Evolutionary conservation across 805 yeast genomes (phyloP).

Genomic region (Wickerhamomyces chaumierensis): DNA sequence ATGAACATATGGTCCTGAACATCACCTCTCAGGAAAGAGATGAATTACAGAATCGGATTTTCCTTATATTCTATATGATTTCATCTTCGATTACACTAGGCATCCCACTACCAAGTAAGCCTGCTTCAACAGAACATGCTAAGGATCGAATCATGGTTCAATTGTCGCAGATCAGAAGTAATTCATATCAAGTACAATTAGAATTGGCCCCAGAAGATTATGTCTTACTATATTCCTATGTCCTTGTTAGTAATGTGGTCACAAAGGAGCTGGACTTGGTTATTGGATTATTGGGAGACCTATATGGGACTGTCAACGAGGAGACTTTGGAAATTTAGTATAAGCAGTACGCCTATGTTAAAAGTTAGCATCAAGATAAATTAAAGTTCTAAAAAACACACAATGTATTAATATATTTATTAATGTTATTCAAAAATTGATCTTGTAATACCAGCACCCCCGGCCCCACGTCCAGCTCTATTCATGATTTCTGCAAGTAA

Average conservation of each 20-base stretch:
- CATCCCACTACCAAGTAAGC: slow-evolving; percentile 65
- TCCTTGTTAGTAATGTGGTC: slow-evolving; percentile 58
- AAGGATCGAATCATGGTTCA: slow-evolving; percentile 58
- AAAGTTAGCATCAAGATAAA: no score
- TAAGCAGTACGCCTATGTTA: no score
- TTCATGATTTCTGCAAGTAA: no score
- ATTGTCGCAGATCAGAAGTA: slow-evolving; percentile 43
- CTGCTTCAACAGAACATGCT: slow-evolving; percentile 70
- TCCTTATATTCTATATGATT: slow-evolving; percentile 66
- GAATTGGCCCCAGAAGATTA: slow-evolving; percentile 41
- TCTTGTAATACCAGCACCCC: no score
- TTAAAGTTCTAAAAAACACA: no score
- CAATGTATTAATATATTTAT: no score
- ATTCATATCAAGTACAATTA: no score
- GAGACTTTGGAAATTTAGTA: slow-evolving; percentile 15
- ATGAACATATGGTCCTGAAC: slow-evolving; percentile 45
- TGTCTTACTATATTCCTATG: slow-evolving; percentile 64
- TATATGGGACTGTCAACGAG: slow-evolving; percentile 52
- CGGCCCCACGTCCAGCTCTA: no score
- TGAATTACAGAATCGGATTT: slow-evolving; percentile 63
- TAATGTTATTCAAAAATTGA: no score
- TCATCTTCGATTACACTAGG: slow-evolving; percentile 69
- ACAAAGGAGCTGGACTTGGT: slow-evolving; percentile 54
- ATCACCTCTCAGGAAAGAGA: slow-evolving; percentile 45
- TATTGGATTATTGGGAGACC: slow-evolving; percentile 38